Conservation (phyloP, 192 early-diverging fungal genomes). For the Physocladia obscura region DNA sequence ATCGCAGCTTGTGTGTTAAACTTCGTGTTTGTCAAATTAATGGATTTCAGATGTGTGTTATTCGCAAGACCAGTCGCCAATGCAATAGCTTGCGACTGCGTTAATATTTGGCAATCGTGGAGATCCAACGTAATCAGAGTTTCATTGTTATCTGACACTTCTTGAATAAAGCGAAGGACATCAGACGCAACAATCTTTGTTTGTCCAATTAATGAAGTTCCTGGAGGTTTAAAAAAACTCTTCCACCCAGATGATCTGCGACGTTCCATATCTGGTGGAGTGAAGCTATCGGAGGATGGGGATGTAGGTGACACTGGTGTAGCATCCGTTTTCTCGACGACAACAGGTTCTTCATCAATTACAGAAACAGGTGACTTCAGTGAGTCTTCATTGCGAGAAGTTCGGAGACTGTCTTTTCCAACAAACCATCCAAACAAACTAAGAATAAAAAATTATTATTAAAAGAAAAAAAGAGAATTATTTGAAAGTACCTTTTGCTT, state of each 20-base stretch:
- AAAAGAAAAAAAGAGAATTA: not conserved
- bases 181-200: constrained; percentile 7
- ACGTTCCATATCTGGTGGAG: constrained; percentile 18
- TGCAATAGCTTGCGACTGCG: constrained; percentile 11
- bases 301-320: not conserved
- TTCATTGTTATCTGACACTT: not conserved
- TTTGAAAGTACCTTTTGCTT: constrained; percentile 7
- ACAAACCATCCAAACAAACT: constrained; percentile 23
- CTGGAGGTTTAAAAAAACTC: constrained; percentile 1
- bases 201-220: not conserved
- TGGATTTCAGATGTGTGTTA: constrained; percentile 20
- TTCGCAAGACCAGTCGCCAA: constrained; percentile 27
- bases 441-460: not conserved
- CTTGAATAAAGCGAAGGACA: constrained; percentile 14
- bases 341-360: constrained; percentile 13
- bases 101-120: constrained; percentile 31
- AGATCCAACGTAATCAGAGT: constrained; percentile 12
- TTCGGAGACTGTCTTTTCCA: not conserved
- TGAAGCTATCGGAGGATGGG: no score
- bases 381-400: no score
- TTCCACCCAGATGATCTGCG: constrained; percentile 26
- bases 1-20: constrained; percentile 33
- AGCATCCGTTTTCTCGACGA: constrained; percentile 14
- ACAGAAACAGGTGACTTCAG: no score
- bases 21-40: constrained; percentile 35